Evolutionary conservation across 2,329 filamentous ascomycete species (phyloP).

Genomic region (Exophiala viscosa): DNA sequence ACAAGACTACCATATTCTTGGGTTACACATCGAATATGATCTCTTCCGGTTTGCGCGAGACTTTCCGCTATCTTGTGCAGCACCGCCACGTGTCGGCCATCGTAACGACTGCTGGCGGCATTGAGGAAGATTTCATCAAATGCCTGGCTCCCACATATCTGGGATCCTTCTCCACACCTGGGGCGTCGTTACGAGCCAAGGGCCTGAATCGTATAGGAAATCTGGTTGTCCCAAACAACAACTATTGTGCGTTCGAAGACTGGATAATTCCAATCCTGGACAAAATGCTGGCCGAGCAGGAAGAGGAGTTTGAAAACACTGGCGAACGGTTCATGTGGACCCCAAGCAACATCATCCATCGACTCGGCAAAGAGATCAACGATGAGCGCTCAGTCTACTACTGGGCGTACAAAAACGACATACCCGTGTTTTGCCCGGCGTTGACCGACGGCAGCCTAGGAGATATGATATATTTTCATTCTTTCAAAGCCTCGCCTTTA

Average conservation of each 20-base stretch:
- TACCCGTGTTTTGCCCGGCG: conserved; percentile 94
- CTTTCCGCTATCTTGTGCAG: conserved; percentile 86
- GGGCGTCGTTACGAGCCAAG: conserved; percentile 72
- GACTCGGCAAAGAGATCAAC: conserved; percentile 90
- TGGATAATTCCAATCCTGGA: conserved; percentile 97
- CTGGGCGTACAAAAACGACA: conserved; percentile 96
- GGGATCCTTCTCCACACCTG: conserved; percentile 74
- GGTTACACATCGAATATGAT: conserved; percentile 98
- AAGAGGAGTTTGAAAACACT: conserved; percentile 64
- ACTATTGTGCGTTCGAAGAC: conserved; percentile 97
- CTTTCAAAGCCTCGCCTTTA: conserved; percentile 78
- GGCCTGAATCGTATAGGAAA: conserved; percentile 97
- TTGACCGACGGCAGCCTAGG: conserved; percentile 92
- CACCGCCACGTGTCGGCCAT: conserved; percentile 89
- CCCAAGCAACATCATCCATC: conserved; percentile 83
- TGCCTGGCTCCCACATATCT: conserved; percentile 93
- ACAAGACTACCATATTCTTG: conserved; percentile 87
- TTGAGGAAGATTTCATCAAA: conserved; percentile 98
- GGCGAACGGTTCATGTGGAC: conserved; percentile 82
- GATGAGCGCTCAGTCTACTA: conserved; percentile 89
- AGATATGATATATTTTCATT: conserved; percentile 99
- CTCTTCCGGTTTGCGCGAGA: conserved; percentile 88
- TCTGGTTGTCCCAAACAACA: conserved; percentile 89
- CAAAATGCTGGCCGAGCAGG: conserved; percentile 88
- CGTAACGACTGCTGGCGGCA: conserved; percentile 89